A percentile compares a stretch with the other conserved stretches of the same genome.
These are phyloP conservation scores for Candida sonorensis DNA, from an alignment of 805 yeast species.

Conservation along the genomic window DNA sequence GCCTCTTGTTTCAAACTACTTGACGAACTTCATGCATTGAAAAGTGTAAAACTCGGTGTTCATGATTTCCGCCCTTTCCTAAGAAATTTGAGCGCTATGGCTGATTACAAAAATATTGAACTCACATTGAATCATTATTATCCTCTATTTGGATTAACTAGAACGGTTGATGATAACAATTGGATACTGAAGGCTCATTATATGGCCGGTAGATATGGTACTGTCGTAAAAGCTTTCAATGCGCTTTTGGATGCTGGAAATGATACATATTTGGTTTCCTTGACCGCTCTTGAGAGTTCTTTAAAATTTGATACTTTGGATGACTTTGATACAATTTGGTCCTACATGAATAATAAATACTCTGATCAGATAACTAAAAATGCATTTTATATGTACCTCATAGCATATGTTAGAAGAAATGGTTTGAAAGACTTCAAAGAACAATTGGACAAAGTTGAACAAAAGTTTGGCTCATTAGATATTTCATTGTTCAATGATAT, in stretches of 20 bases:
- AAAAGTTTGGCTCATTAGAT: slow-evolving; percentile 12
- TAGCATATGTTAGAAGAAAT: slow-evolving; percentile 13
- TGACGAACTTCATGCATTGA: slow-evolving; percentile 17
- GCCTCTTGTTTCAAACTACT: slow-evolving; percentile 28
- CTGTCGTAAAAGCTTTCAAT: slow-evolving; percentile 15
- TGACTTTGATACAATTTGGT: slow-evolving; percentile 19
- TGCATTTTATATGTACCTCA: slow-evolving; percentile 16
- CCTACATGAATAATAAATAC: slow-evolving; percentile 6
- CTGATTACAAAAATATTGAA: slow-evolving; percentile 21
- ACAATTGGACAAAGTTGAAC: slow-evolving; percentile 10
- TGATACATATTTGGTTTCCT: slow-evolving; percentile 9
- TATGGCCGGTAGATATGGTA: slow-evolving; percentile 16
- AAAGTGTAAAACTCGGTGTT: slow-evolving; percentile 6
- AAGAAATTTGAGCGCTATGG: slow-evolving; percentile 13
- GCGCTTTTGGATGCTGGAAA: slow-evolving; percentile 2
- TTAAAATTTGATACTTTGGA: slow-evolving; percentile 8
- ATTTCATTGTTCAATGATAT: slow-evolving; percentile 19
- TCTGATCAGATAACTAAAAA: slow-evolving; percentile 6
- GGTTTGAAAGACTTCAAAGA: slow-evolving; percentile 10
- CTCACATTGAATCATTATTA: slow-evolving; percentile 14
- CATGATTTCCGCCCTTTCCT: slow-evolving; percentile 15
- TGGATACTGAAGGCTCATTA: slow-evolving; percentile 22
- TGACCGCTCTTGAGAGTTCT: slow-evolving; percentile 20
- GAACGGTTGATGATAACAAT: slow-evolving; percentile 11
- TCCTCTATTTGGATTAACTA: slow-evolving; percentile 17